phyloP scores from a whole-genome alignment of 768 basidiomycete genomes.

The Lanmaoa rubissima region DNA sequence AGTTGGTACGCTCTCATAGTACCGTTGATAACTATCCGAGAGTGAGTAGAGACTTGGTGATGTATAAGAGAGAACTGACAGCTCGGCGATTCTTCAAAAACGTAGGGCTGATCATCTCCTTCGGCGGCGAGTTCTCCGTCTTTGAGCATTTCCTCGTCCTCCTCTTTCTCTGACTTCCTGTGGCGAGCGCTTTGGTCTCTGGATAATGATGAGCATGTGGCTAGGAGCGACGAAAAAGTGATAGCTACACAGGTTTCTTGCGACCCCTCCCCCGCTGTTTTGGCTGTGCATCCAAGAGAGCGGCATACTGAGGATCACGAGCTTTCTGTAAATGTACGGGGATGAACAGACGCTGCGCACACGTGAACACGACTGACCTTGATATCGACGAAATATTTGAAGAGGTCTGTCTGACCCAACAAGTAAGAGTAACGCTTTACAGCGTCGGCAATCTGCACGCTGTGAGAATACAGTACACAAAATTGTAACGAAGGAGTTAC shows the following conservation, averaged over 20 bases:
- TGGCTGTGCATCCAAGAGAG: slow-evolving; percentile 81
- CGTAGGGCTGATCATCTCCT: slow-evolving; percentile 86
- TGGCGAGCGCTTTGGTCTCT: slow-evolving; percentile 81
- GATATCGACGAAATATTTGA: slow-evolving; percentile 97
- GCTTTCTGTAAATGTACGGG: slow-evolving; percentile 52
- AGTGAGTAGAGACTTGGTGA: slow-evolving; percentile 2
- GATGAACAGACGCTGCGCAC: neutral
- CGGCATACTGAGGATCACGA: slow-evolving; percentile 91
- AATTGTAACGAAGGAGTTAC: slow-evolving; percentile 35
- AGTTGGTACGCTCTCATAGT: slow-evolving; percentile 92
- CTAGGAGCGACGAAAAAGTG: neutral
- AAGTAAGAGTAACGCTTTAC: slow-evolving; percentile 97
- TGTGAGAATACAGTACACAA: slow-evolving; percentile 9
- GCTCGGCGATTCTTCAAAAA: slow-evolving; percentile 91
- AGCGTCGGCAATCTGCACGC: slow-evolving; percentile 75
- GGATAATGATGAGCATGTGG: slow-evolving; percentile 8
- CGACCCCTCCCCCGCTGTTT: slow-evolving; percentile 83
- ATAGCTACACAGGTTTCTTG: slow-evolving; percentile 71
- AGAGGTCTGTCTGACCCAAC: slow-evolving; percentile 96
- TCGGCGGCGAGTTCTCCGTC: slow-evolving; percentile 77
- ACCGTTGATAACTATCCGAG: slow-evolving; percentile 73
- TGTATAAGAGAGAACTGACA: slow-evolving; percentile 47
- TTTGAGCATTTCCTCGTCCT: slow-evolving; percentile 92
- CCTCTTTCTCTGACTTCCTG: slow-evolving; percentile 96
- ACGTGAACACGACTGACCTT: slow-evolving; percentile 52